Percentiles rank a stretch among this genome's conserved stretches.
Conservation (phyloP, 2,329 filamentous ascomycete species). For the Alternaria brassicicola region DNA sequence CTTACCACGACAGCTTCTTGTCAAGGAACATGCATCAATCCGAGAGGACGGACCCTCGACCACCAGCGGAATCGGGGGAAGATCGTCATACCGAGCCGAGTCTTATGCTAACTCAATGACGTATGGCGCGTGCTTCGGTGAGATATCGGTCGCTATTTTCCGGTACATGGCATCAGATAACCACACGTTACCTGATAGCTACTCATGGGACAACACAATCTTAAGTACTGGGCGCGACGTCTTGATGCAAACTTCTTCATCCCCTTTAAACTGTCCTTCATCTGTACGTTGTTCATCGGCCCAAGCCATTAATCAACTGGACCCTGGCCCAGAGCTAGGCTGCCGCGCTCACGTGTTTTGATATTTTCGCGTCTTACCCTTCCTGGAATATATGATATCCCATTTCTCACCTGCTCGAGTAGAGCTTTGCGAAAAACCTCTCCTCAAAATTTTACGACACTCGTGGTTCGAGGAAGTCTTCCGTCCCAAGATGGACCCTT, state of each 20-base stretch:
- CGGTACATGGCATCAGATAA: conserved; percentile 14
- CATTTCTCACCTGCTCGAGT: conserved; percentile 22
- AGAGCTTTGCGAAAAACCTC: conserved; percentile 20
- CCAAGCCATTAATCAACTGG: background rate
- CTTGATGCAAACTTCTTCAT: background rate
- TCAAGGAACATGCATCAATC: background rate
- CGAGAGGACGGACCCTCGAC: too few species aligned
- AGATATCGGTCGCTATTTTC: conserved; percentile 22
- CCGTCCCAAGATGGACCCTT: conserved; percentile 43
- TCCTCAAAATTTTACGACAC: conserved; percentile 45
- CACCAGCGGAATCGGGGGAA: background rate
- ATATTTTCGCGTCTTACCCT: conserved; percentile 16
- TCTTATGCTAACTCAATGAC: conserved; percentile 19
- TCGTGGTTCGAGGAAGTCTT: conserved; percentile 44
- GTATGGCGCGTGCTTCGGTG: conserved; percentile 20
- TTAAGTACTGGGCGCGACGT: background rate
- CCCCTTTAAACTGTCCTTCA: background rate
- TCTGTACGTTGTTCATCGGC: background rate
- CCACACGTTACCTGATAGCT: conserved; percentile 20
- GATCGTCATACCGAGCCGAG: conserved; percentile 11
- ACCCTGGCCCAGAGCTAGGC: conserved; percentile 2
- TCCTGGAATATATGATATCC: conserved; percentile 25
- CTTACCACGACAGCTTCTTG: background rate
- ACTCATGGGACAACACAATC: conserved; percentile 6
- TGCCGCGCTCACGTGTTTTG: conserved; percentile 18